phyloP scores from a whole-genome alignment of 805 yeast genomes.

The Wickerhamia fluorescens region DNA sequence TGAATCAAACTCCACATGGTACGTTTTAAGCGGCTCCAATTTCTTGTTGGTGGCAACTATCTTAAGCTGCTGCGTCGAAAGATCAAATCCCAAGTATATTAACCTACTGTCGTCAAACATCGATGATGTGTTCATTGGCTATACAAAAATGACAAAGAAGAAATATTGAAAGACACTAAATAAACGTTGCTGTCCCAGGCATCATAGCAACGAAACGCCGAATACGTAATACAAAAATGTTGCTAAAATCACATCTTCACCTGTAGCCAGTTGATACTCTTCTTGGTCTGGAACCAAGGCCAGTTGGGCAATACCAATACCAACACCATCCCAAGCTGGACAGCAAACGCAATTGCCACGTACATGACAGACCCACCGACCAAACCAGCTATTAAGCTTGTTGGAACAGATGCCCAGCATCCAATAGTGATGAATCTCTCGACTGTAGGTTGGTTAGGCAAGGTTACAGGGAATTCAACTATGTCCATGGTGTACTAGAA shows the following conservation, averaged over 20 bases:
- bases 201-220: too few species aligned
- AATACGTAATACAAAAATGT: background rate
- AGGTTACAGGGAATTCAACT: constrained; percentile 16
- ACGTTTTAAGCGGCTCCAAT: constrained; percentile 49
- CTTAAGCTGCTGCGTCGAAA: constrained; percentile 86
- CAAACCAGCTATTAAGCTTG: constrained; percentile 45
- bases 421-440: constrained; percentile 19
- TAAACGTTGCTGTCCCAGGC: too few species aligned
- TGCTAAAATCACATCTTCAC: constrained; percentile 15
- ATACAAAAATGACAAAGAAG: too few species aligned
- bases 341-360: constrained; percentile 33
- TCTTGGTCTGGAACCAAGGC: constrained; percentile 43
- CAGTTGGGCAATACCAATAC: constrained; percentile 49
- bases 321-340: constrained; percentile 23
- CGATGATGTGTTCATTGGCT: background rate
- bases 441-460: constrained; percentile 43
- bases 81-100: constrained; percentile 67
- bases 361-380: constrained; percentile 36
- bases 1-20: constrained; percentile 64
- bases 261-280: constrained; percentile 42
- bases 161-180: too few species aligned
- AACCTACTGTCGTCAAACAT: background rate
- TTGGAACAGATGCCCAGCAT: constrained; percentile 23
- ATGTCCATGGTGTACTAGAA: constrained; percentile 7
- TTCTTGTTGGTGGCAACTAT: constrained; percentile 54